Base-by-base conservation (phyloP, 805 yeast species). In the Suhomyces sp. region DNA sequence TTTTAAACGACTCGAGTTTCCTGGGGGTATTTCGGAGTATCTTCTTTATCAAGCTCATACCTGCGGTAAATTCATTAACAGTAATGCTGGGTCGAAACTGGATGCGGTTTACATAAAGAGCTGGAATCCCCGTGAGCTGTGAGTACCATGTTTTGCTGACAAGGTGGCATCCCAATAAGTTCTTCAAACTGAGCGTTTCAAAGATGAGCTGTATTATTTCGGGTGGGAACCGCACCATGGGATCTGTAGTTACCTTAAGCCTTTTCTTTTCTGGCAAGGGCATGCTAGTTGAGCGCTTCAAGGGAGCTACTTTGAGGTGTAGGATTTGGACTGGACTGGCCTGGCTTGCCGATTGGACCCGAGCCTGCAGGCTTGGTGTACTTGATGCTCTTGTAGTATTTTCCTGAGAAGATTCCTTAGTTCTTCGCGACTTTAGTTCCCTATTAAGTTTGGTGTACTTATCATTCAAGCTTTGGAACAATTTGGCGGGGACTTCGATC, bases 131-230 rank as follows among this genome's bases (percentile, higher is more conserved):
- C 5, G 60, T 57, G 12, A 75, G 61, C 1, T 61, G 47, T 6
- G 48, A 15, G 52, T 73, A 68, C 79, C 79, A 75, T 13, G 31
- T 38, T 51, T 58, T 66, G 46, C 68, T 63, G 35, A 75, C 79
- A 27, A 64, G 52, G 52, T 65, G 78, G 45, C 73, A 70, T 6
- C 52, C 41, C 8, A 72, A 60, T 4, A 71, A 29, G 5, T 53
- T 48, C 17, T 56, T 61, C 6, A 68, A 49, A 1, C 68, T 55
- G 6, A 72, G 51, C 3, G 54, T 38, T 12, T 42, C 5, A 53
- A 73, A 73, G 1, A 75, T 61, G 2, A 49, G 9, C 27, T 62
- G 66, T 4, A 74, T 57, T 2, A 73, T 46, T 35, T 75, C 79
- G 2, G 50, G 31, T 0, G 76, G 72, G 1, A 74, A 55, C n/a